phyloP scores from a whole-genome alignment of 257 asterid genomes.

The Solanum chmielewskii region DNA sequence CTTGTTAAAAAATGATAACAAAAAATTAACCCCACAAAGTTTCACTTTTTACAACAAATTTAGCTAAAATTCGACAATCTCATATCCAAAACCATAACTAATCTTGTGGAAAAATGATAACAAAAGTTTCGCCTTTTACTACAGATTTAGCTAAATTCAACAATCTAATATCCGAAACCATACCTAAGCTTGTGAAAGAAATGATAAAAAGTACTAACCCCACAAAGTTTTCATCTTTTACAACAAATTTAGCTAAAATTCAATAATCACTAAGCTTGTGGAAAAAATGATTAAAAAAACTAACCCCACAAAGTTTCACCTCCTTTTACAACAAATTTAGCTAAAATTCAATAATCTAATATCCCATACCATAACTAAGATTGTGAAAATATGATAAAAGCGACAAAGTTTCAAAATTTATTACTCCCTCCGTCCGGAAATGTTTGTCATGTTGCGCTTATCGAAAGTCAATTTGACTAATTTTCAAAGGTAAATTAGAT shows the following conservation, averaged over 20 bases:
- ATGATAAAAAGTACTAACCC: neutral
- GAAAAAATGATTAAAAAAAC: neutral
- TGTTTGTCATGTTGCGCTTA: too few relatives aligned
- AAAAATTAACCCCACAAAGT: neutral
- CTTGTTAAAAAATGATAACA: neutral
- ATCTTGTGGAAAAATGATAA: neutral
- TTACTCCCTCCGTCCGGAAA: too few relatives aligned
- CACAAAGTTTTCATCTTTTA: neutral
- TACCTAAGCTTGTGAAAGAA: neutral
- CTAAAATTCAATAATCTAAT: neutral
- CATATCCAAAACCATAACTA: neutral
- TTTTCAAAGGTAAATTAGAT: too few relatives aligned
- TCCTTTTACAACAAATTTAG: neutral
- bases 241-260: neutral
- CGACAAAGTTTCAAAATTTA: neutral
- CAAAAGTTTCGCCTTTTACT: neutral
- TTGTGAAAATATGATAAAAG: too few relatives aligned
- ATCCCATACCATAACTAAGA: neutral
- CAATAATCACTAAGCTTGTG: neutral
- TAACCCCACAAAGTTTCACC: neutral
- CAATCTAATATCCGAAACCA: neutral
- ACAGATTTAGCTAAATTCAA: neutral
- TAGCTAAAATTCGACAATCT: neutral
- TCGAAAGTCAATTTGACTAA: too few relatives aligned
- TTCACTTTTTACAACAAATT: neutral